Percentiles rank a stretch among this genome's conserved stretches.
Evolutionary conservation across 129 eudicot species (phyloP).

Genomic region (Tanacetum coccineum): DNA sequence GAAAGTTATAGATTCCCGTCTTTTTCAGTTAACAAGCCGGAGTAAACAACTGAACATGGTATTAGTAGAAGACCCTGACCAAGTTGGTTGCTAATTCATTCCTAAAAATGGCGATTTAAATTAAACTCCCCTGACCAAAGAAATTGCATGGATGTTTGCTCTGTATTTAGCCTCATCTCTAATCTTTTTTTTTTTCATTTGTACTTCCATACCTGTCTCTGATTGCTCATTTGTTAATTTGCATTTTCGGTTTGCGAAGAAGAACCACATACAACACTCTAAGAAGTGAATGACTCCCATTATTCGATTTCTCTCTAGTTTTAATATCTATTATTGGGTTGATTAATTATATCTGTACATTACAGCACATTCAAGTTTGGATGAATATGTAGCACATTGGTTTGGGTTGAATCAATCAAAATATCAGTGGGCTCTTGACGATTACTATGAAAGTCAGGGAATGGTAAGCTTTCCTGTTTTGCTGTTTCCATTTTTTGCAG

Average conservation of each 20-base stretch:
- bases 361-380: constrained; percentile 81
- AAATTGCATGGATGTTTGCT: not conserved
- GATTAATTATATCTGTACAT: constrained; percentile 31
- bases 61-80: too few relatives aligned
- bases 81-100: too few relatives aligned
- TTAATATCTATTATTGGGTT: not conserved
- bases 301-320: too few relatives aligned
- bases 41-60: too few relatives aligned
- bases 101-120: too few relatives aligned
- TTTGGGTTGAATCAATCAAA: constrained; percentile 83
- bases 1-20: too few relatives aligned
- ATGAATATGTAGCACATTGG: constrained; percentile 75
- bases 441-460: constrained; percentile 64
- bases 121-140: not conserved
- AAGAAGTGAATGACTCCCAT: constrained; percentile 7
- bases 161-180: not conserved
- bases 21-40: too few relatives aligned
- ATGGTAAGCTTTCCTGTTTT: constrained; percentile 36
- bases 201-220: not conserved
- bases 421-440: constrained; percentile 92
- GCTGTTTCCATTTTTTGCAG: not conserved
- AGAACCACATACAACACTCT: not conserved
- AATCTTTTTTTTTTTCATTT: not conserved
- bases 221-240: not conserved
- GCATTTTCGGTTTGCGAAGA: not conserved